Evolutionary conservation across 768 basidiomycete species (phyloP), one percentile per base, ranked within the genome.

Genomic region (Auriscalpium vulgare): DNA sequence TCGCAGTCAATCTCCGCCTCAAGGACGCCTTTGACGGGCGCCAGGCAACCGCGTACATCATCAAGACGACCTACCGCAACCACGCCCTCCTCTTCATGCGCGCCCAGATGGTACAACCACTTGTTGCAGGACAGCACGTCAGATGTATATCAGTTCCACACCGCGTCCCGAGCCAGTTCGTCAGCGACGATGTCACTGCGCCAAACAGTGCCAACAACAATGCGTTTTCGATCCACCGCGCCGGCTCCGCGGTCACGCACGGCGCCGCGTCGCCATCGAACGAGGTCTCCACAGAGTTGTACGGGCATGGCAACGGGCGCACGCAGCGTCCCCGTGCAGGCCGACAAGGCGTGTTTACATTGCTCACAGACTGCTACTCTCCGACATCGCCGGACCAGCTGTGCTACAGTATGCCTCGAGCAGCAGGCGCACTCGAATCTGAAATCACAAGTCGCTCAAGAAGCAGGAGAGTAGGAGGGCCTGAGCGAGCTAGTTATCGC

Each of bases 21-120:
- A 92, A 90, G 66, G 92, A 95, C 65, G 84, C 93, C 1, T 99
- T 99, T 64, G 95, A 98, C 67, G 97, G 97, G 3, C 85, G 95
- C 23, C 93, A 95, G 65, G 97, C 97, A 72, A 91, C 98, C 61
- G 87, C 93, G 13, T 93, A 97, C 66, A 95, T 99, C 67, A 97
- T 98, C 79, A 95, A 95, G 73, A 98, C 97, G 3, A 92, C 94
- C 7, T 97, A 99, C 72, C 81, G 97, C 13, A 98, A 97, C 70
- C 79, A 98, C 29, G 97, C 97, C 10, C 74, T 98, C 47, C 77
- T 99, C 2, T 80, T 98, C n/a, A 97, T 97, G 6, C 82, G 97
- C 44, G 94, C 97, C 2, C 75, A 98, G 53, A 97, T 98, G 66
- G 88, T 99, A 98, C 67, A 95, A 97, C 66, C 97, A 99, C 69